Evolutionary conservation across 2,329 filamentous ascomycete species (phyloP), one percentile per base, ranked within the genome.

Genomic region (Didymella exigua): DNA sequence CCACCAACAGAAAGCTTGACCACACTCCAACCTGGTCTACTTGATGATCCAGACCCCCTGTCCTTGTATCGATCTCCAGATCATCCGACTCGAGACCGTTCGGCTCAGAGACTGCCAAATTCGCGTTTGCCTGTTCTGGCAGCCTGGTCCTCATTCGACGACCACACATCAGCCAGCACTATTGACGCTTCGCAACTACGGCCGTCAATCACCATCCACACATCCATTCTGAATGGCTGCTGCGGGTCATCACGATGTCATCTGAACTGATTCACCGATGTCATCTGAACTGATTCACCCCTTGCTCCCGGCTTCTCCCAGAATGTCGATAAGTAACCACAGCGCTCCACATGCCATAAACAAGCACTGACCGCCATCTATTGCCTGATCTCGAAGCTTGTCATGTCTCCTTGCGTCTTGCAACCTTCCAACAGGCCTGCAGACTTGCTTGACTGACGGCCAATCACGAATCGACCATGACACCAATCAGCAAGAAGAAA

Each of bases 1-100:
- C 5, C 16, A 41, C 52, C 46, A 54, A 49, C 45, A 27, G 18
- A 40, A 49, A 49, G 33, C 45, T 49, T 45, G 29, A 30, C 27
- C 45, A 24, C 6, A 30, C 21, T 14, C 49, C 16, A 7, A 8
- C 11, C 14, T 6, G n/a, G 8, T 26, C 33, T 29, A 6, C 40
- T 13, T 11, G 16, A 23, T 14, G 34, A 13, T 37, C 40, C 27
- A 41, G 34, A 49, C 14, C 5, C 10, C 19, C 11, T 13, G 6
- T 19, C 3, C 16, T 14, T 21, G 9, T 19, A n/a, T n/a, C n/a
- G 3, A 3, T 36, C 33, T 23, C 27, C 9, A 46, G 1, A 26
- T 49, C 46, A 41, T 34, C 27, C 40, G 40, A 33, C 34, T 10
- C 10, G 16, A 21, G 31, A 34, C 18, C 6, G 18, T 27, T 8